These are phyloP conservation scores for Streptanthus diversifolius DNA, from an alignment of 345 rosid genomes.

Conservation along the genomic window DNA sequence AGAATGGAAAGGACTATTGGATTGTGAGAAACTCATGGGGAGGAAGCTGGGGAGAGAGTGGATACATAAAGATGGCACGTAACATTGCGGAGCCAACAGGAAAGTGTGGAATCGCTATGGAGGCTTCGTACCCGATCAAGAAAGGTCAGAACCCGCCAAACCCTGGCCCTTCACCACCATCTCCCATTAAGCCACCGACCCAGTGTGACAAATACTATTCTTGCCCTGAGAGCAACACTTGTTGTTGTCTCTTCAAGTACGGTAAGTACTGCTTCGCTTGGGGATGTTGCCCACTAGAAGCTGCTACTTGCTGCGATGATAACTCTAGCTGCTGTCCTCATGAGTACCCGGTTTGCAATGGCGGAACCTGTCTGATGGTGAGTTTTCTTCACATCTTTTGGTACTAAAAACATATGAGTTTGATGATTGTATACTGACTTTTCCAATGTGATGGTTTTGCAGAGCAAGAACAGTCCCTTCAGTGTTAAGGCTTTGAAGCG, in stretches of 20 bases:
- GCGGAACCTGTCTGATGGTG: conserved; percentile 74
- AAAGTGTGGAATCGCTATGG: conserved; percentile 86
- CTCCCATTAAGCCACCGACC: conserved; percentile 71
- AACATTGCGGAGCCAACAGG: conserved; percentile 46
- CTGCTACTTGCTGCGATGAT: conserved; percentile 86
- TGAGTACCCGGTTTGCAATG: conserved; percentile 73
- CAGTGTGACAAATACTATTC: conserved; percentile 60
- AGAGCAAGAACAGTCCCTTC: conserved; percentile 84
- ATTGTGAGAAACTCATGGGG: conserved; percentile 91
- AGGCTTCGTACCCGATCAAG: conserved; percentile 84
- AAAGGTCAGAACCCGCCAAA: conserved; percentile 82
- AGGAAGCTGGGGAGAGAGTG: conserved; percentile 70
- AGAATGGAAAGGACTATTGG: conserved; percentile 74
- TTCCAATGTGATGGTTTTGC: conserved; percentile 20
- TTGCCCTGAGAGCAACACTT: conserved; percentile 76
- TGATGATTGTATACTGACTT: background rate
- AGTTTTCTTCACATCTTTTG: background rate
- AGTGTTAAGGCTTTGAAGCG: conserved; percentile 73
- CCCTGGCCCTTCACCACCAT: conserved; percentile 95
- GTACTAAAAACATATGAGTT: background rate
- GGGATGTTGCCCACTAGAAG: conserved; percentile 95
- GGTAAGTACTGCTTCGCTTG: conserved; percentile 66
- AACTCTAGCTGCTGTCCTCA: conserved; percentile 82
- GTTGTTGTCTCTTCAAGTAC: conserved; percentile 73
- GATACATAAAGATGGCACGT: conserved; percentile 73